Evolutionary conservation across 1,139 yeast genomes (phyloP).

Genomic region (Hansenula sp.): DNA sequence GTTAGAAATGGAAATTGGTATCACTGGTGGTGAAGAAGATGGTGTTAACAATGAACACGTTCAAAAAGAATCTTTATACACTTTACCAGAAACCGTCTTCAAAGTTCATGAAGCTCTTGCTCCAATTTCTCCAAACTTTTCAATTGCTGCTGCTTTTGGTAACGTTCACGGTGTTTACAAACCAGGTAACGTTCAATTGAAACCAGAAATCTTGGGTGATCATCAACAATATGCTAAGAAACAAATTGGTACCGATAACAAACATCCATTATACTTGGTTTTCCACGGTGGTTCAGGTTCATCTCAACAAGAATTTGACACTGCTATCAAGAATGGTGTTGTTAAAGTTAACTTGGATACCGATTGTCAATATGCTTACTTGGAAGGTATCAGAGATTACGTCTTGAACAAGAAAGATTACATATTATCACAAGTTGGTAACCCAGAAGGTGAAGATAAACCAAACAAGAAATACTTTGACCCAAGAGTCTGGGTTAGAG

Average conservation of each 20-base stretch:
- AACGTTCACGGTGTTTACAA: constrained; percentile 99
- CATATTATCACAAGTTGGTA: constrained; percentile 84
- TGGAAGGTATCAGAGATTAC: constrained; percentile 95
- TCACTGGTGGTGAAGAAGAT: constrained; percentile 99
- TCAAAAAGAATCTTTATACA: constrained; percentile 82
- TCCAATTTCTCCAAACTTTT: constrained; percentile 95
- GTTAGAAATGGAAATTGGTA: constrained; percentile 99
- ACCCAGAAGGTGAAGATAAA: constrained; percentile 99
- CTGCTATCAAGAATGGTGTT: constrained; percentile 90
- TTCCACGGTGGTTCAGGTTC: constrained; percentile 99
- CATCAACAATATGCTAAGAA: constrained; percentile 85
- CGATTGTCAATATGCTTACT: constrained; percentile 98
- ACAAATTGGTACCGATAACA: constrained; percentile 47
- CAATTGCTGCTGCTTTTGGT: constrained; percentile 99
- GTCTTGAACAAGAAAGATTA: constrained; percentile 94
- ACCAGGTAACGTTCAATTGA: constrained; percentile 96
- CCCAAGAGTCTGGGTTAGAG: constrained; percentile 99
- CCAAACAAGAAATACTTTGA: constrained; percentile 99
- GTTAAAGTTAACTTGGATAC: constrained; percentile 99
- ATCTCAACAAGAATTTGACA: constrained; percentile 82
- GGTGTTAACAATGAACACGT: constrained; percentile 99
- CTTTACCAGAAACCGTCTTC: constrained; percentile 93
- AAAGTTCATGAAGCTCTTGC: constrained; percentile 85
- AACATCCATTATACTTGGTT: constrained; percentile 89
- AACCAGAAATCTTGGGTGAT: constrained; percentile 91